phyloP scores from a whole-genome alignment of 352 stramenopile species.

The Phytopythium aichiense region DNA sequence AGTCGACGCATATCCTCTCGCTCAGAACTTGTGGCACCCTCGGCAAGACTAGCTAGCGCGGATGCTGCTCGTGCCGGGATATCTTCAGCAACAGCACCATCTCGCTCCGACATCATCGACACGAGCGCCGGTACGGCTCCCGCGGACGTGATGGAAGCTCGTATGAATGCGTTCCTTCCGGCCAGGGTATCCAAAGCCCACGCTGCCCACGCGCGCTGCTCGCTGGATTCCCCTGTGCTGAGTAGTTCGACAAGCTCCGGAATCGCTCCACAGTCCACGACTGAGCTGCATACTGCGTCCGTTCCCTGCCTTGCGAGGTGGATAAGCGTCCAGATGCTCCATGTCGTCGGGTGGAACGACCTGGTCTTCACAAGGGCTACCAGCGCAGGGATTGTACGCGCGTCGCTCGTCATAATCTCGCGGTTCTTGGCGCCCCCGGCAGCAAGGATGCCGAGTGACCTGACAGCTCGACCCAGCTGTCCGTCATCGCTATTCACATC shows the following conservation, averaged over 20 bases:
- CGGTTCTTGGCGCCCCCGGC: background rate
- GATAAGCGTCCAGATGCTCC: background rate
- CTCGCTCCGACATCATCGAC: background rate
- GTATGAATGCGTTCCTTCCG: background rate
- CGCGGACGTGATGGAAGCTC: background rate
- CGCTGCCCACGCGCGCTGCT: background rate
- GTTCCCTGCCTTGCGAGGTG: background rate
- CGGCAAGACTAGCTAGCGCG: background rate
- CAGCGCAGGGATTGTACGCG: background rate
- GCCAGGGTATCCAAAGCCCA: background rate
- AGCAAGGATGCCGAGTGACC: background rate
- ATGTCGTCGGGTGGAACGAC: background rate
- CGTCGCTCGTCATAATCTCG: background rate
- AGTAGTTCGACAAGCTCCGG: slow-evolving; percentile 2
- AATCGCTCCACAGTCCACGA: background rate
- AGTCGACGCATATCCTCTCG: background rate
- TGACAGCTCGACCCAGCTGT: background rate
- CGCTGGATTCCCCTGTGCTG: background rate
- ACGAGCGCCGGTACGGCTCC: background rate
- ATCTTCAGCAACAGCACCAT: background rate
- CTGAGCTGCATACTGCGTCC: background rate
- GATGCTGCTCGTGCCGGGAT: background rate
- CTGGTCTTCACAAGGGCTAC: background rate
- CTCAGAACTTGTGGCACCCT: background rate
- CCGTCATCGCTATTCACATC: background rate